Base-by-base conservation (phyloP, 306 rosid genomes). In the Ochetophila trinervis region DNA sequence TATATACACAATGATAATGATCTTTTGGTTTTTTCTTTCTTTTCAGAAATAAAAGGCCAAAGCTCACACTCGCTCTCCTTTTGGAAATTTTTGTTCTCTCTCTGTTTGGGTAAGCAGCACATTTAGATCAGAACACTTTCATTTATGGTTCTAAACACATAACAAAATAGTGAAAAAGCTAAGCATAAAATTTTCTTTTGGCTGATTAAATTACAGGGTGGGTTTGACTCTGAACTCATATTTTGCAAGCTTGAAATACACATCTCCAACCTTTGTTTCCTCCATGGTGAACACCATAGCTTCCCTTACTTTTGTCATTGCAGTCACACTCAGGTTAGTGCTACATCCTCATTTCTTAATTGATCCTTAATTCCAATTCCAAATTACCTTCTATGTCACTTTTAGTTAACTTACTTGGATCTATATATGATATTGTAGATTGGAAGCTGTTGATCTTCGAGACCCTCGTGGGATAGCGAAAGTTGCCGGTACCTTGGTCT, bases 81-180 rank as follows among this genome's bases (percentile, higher is more conserved):
- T 30, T 85, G 71, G 96, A 92, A 65, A 71, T 92, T 36, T 87
- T 84, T 76, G 63, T 92, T 78, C 95, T 92, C 22, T 89, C 98
- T 42, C 65, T 87, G n/a, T 21, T 85, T 20, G 96, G 93, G 98
- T 92, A 87, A 68, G 83, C 10, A 65, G 19, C 20, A 57, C 15
- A 42, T 30, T 45, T 35, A 53, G 54, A 5, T 5, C 10, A 8
- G 44, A 7, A 22, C 5, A 1, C 51, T 10, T 6, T n/a, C 22
- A 16, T 50, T 19, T 10, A 16, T 7, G 54, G 14, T 40, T 40
- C 14, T 34, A 50, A 27, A 60, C 30, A 67, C 5, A 48, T 24
- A 4, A 57, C 54, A 42, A 55, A 37, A 63, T 35, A 4, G 24
- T 36, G 19, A 7, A 21, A 74, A 4, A 0, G 48, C 18, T 18